These are phyloP conservation scores for Nadsonia commutata DNA, from an alignment of 1,139 yeast species.

Conservation along the genomic window DNA sequence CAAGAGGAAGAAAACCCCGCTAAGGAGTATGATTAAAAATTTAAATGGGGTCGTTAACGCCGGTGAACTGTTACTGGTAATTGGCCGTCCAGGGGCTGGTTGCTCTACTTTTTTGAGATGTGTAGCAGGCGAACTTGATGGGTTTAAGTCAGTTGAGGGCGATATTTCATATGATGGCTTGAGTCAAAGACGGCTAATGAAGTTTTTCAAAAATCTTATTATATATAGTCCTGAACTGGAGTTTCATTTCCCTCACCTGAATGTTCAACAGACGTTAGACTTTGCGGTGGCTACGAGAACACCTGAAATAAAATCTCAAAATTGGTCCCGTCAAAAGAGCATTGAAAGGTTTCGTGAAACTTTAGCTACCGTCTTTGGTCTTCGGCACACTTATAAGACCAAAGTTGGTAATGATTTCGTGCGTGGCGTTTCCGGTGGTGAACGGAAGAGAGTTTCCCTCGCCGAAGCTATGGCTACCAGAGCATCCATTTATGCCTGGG, in stretches of 20 bases:
- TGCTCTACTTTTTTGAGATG: conserved; percentile 68
- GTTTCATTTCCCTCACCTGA: conserved; percentile 55
- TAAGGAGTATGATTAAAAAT: conserved; percentile 44
- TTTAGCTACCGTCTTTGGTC: conserved; percentile 59
- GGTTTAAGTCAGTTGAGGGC: conserved; percentile 43
- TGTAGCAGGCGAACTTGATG: conserved; percentile 56
- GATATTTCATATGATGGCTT: conserved; percentile 26
- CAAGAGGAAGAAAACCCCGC: conserved; percentile 14
- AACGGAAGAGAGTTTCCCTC: conserved; percentile 68
- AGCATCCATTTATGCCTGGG: conserved; percentile 56
- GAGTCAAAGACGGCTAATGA: conserved; percentile 30
- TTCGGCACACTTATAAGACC: conserved; percentile 52
- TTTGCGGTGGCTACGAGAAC: conserved; percentile 53
- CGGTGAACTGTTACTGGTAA: conserved; percentile 61
- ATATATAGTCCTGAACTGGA: conserved; percentile 61
- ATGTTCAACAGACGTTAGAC: conserved; percentile 55
- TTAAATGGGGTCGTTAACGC: conserved; percentile 57
- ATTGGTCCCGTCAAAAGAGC: conserved; percentile 40
- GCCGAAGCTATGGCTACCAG: conserved; percentile 54
- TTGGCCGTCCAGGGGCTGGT: conserved; percentile 79
- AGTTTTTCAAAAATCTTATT: conserved; percentile 52
- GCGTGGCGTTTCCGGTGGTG: conserved; percentile 79
- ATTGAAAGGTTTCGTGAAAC: conserved; percentile 52
- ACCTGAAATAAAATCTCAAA: conserved; percentile 49
- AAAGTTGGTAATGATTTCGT: conserved; percentile 58